Base-by-base conservation (phyloP, 2,329 filamentous ascomycete genomes). In the Conoideocrella luteorostrata region DNA sequence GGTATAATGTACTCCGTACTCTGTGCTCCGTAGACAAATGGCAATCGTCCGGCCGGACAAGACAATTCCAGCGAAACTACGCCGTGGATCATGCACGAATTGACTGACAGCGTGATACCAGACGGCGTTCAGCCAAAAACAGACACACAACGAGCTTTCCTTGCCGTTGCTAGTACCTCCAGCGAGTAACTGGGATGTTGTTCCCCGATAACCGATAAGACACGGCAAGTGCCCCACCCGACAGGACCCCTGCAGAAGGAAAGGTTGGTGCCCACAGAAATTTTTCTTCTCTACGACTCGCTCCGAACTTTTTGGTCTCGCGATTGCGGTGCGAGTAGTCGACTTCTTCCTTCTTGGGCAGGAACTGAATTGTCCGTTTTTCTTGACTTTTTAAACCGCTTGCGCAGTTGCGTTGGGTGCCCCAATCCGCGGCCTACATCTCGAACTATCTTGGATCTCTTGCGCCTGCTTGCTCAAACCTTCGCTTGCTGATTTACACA, bases 201-300 rank as follows among this genome's bases (percentile, higher is more conserved):
- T 20, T 45, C 34, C 40, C 26, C 15, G 50, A 52, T 52, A 48
- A 40, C 17, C 37, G 50, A 52, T 52, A 53, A 48, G 44, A 30
- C n/a, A n/a, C n/a, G n/a, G n/a, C n/a, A 35, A 12, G 21, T 15
- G 21, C 42, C 30, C 28, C 32, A n/a, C 41, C 28, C 21, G 24
- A n/a, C 23, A 36, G 26, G 39, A 41, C 39, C 43, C 36, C 36
- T 36, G 35, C 20, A 24, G 18, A 21, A 36, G 33, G 32, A 23
- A 28, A 24, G 23, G 35, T 33, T 22, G 30, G 42, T 41, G 24
- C 30, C 38, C 47, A 44, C 41, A 45, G 23, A 41, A 45, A 40
- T 43, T 43, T 43, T 49, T 47, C 41, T 43, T 43, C 47, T 47
- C 39, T 4, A 24, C 18, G 30, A 30, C 39, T 36, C 43, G 41